phyloP scores from a whole-genome alignment of 371 early-diverging fungal species.

The Rhizopus stolonifer region DNA sequence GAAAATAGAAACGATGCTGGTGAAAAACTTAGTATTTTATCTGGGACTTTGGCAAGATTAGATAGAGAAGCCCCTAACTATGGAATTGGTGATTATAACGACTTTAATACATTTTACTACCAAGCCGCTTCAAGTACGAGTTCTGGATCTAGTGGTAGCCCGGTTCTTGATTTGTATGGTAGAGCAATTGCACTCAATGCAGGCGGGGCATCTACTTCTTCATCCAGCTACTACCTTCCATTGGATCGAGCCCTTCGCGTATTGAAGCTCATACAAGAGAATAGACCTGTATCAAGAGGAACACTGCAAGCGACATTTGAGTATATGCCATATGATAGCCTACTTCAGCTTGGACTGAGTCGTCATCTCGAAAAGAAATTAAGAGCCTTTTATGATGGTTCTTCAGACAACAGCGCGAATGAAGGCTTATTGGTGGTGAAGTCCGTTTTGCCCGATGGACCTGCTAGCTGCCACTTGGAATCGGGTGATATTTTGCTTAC shows the following conservation, averaged over 20 bases:
- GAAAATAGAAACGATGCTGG: slow-evolving; percentile 68
- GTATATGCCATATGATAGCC: slow-evolving; percentile 62
- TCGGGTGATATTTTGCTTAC: slow-evolving; percentile 75
- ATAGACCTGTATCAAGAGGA: slow-evolving; percentile 67
- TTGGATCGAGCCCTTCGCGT: slow-evolving; percentile 71
- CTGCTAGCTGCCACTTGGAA: slow-evolving; percentile 60
- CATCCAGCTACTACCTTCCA: slow-evolving; percentile 65
- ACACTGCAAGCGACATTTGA: slow-evolving; percentile 73
- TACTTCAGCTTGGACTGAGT: slow-evolving; percentile 59
- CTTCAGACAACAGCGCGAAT: slow-evolving; percentile 44
- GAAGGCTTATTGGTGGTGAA: slow-evolving; percentile 75
- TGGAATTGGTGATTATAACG: slow-evolving; percentile 65
- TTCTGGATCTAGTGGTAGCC: slow-evolving; percentile 69
- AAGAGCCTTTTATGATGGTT: slow-evolving; percentile 50
- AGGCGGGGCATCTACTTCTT: slow-evolving; percentile 58
- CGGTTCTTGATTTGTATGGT: slow-evolving; percentile 69
- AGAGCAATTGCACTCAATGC: slow-evolving; percentile 71
- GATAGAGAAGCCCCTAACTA: slow-evolving; percentile 56
- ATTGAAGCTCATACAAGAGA: slow-evolving; percentile 55
- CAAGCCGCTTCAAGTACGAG: slow-evolving; percentile 72
- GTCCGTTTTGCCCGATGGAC: slow-evolving; percentile 68
- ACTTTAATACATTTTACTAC: slow-evolving; percentile 69
- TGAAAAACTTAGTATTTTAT: slow-evolving; percentile 76
- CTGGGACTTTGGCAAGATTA: slow-evolving; percentile 77
- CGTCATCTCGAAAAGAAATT: slow-evolving; percentile 58